A percentile compares a stretch with the other conserved stretches of the same genome.
These are phyloP conservation scores for Talaromyces nanjingensis DNA, from an alignment of 495 filamentous ascomycete species.

Conservation along the genomic window DNA sequence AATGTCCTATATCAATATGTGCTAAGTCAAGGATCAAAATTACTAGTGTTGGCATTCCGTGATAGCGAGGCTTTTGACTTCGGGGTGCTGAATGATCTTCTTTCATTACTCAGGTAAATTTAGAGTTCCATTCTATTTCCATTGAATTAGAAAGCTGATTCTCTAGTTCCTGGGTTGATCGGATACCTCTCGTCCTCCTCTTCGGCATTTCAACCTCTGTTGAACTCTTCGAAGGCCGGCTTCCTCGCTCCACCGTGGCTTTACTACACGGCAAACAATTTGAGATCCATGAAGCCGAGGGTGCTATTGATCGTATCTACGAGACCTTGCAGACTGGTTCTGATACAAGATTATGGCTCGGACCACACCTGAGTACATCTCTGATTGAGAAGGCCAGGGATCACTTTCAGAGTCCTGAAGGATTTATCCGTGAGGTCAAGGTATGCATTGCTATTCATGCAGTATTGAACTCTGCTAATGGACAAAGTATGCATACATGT, in stretches of 20 bases:
- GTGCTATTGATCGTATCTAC: constrained; percentile 74
- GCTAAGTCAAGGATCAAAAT: constrained; percentile 43
- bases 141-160: constrained; percentile 9
- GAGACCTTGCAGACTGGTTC: constrained; percentile 53
- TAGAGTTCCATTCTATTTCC: constrained; percentile 10
- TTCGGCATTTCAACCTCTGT: constrained; percentile 89
- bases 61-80: constrained; percentile 92
- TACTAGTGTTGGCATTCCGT: constrained; percentile 70
- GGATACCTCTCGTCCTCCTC: constrained; percentile 82
- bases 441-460: constrained; percentile 32
- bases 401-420: constrained; percentile 78
- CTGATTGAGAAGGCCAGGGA: constrained; percentile 75
- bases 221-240: constrained; percentile 77
- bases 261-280: constrained; percentile 72
- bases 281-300: constrained; percentile 69
- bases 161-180: constrained; percentile 71
- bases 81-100: constrained; percentile 66
- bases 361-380: constrained; percentile 52
- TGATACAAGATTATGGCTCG: constrained; percentile 56
- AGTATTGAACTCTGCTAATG: constrained; percentile 10
- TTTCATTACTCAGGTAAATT: constrained; percentile 65
- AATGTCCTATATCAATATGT: constrained; percentile 68
- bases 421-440: constrained; percentile 73
- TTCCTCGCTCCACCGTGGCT: constrained; percentile 67
- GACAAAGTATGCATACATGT: constrained; percentile 83